Evolutionary conservation across 2,329 filamentous ascomycete species (phyloP).

Genomic region (Aspergillus texensis): DNA sequence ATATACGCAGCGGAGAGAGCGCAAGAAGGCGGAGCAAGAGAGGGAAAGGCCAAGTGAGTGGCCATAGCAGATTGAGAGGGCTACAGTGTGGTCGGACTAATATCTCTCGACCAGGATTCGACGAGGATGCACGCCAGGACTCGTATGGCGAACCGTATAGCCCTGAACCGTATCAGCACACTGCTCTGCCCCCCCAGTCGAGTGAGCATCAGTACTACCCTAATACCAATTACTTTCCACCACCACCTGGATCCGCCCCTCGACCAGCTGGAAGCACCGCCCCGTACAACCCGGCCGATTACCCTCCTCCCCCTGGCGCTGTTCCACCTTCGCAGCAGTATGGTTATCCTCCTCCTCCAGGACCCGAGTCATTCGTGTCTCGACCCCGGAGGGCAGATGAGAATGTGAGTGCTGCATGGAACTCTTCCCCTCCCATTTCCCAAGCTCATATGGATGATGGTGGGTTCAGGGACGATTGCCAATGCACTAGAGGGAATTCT

Average conservation of each 20-base stretch:
- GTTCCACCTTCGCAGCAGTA: constrained; percentile 41
- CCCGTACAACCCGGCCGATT: constrained; percentile 43
- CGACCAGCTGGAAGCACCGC: constrained; percentile 27
- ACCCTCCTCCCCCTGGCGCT: constrained; percentile 46
- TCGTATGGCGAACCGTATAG: constrained; percentile 47
- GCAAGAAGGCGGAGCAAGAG: constrained; percentile 57
- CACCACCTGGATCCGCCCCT: constrained; percentile 41
- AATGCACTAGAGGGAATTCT: constrained; percentile 2
- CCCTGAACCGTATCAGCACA: constrained; percentile 40
- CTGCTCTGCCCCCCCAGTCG: constrained; percentile 37
- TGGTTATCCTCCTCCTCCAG: constrained; percentile 39
- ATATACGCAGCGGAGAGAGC: constrained; percentile 58
- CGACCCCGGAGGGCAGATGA: constrained; percentile 47
- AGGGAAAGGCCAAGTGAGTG: constrained; percentile 50
- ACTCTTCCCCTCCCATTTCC: constrained; percentile 38
- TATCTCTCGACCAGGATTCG: constrained; percentile 26
- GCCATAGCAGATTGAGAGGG: constrained; percentile 2
- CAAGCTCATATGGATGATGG: constrained; percentile 43
- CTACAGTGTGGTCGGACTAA: not conserved
- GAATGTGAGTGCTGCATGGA: constrained; percentile 53
- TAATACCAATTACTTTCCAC: constrained; percentile 45
- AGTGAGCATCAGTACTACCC: constrained; percentile 43
- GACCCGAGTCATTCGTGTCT: constrained; percentile 43
- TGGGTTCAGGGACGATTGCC: constrained; percentile 39
- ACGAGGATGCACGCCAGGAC: constrained; percentile 36